phyloP scores from a whole-genome alignment of 768 basidiomycete genomes.

The Hericium coralloides region DNA sequence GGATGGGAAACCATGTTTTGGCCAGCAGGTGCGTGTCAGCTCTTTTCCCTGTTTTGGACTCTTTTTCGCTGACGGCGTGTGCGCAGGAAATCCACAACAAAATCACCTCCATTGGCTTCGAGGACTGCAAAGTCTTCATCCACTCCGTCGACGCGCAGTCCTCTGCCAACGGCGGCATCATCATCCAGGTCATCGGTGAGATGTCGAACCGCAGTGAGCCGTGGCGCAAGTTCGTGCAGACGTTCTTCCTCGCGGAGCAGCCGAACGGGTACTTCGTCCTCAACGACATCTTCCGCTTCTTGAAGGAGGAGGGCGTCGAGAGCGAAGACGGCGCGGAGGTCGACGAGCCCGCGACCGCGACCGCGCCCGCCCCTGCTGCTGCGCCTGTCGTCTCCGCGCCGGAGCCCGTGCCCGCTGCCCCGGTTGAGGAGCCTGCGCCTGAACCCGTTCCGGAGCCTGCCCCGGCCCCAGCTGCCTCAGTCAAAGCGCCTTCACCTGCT shows the following conservation, averaged over 20 bases:
- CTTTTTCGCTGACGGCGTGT: background rate
- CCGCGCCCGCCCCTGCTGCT: conserved; percentile 40
- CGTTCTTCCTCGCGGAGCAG: conserved; percentile 99
- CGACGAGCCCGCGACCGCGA: conserved; percentile 26
- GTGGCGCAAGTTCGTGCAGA: conserved; percentile 99
- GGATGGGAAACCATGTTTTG: conserved; percentile 80
- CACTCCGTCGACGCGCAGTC: conserved; percentile 97
- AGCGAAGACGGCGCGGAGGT: conserved; percentile 44
- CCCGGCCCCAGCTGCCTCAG: background rate
- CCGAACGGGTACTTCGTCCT: conserved; percentile 99
- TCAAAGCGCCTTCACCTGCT: conserved; percentile 13
- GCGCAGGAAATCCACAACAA: conserved; percentile 91
- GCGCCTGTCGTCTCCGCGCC: conserved; percentile 3
- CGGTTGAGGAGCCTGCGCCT: conserved; percentile 26
- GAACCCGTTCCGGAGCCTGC: conserved; percentile 31
- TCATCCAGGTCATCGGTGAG: conserved; percentile 99
- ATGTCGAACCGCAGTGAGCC: conserved; percentile 89
- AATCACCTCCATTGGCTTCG: conserved; percentile 88
- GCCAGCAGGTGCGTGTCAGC: conserved; percentile 68
- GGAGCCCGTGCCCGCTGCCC: conserved; percentile 6
- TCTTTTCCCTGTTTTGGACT: conserved; percentile 3
- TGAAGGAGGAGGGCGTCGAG: conserved; percentile 90
- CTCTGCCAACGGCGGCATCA: conserved; percentile 90
- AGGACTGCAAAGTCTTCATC: conserved; percentile 98
- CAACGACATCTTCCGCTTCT: conserved; percentile 99